phyloP scores from a whole-genome alignment of 1,284 basidiomycete genomes.

The Trichosporon sp. region DNA sequence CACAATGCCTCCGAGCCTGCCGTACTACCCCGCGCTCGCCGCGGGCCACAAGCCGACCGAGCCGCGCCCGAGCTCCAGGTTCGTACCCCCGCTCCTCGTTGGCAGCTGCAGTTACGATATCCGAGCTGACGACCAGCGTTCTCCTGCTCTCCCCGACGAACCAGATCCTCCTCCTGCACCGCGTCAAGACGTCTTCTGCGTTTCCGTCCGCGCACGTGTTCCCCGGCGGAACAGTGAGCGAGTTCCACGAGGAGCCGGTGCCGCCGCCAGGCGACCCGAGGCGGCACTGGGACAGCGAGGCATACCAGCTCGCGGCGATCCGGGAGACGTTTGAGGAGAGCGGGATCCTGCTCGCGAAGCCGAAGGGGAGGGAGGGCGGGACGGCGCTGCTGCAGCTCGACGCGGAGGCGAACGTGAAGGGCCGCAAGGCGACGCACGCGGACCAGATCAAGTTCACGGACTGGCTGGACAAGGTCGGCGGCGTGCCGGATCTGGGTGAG shows the following conservation, averaged over 20 bases:
- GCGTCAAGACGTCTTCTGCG: slow-evolving; percentile 14
- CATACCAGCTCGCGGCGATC: slow-evolving; percentile 16
- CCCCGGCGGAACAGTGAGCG: slow-evolving; percentile 15
- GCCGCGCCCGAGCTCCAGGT: neutral
- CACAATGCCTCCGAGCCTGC: neutral
- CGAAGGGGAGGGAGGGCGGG: neutral
- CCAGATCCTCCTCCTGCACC: slow-evolving; percentile 17
- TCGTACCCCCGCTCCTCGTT: neutral
- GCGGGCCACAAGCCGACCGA: neutral
- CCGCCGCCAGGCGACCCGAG: slow-evolving; percentile 1
- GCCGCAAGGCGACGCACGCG: slow-evolving; percentile 10
- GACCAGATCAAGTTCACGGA: slow-evolving; percentile 16
- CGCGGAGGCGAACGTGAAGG: neutral
- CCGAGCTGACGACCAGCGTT: slow-evolving; percentile 6
- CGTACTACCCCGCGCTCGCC: neutral
- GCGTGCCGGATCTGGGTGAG: slow-evolving; percentile 10
- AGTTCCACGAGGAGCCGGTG: slow-evolving; percentile 12
- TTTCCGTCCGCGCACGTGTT: slow-evolving; percentile 19
- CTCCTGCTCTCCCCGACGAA: slow-evolving; percentile 17
- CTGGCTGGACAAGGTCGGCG: slow-evolving; percentile 14
- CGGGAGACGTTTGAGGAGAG: slow-evolving; percentile 24
- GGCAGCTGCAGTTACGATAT: neutral
- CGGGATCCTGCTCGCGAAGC: slow-evolving; percentile 16
- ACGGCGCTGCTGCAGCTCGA: slow-evolving; percentile 8
- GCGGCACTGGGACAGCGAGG: slow-evolving; percentile 13